Base-by-base conservation (phyloP, 139 green algal species). In the Chlamydomonas sp. region DNA sequence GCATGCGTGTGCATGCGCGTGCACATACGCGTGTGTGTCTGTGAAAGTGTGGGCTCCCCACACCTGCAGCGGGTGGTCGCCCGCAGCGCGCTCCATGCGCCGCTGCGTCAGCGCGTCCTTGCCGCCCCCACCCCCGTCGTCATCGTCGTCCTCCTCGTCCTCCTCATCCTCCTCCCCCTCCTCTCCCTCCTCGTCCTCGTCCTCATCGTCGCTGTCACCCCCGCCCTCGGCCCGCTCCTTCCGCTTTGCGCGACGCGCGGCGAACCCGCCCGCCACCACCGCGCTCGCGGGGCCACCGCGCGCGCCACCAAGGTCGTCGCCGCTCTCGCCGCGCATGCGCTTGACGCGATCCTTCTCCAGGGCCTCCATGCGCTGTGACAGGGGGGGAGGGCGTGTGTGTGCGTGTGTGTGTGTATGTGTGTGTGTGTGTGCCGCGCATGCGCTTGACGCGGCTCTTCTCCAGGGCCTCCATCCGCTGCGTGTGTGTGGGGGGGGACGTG, bases 1-100 rank as follows among this genome's bases (percentile, higher is more conserved):
- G n/a, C n/a, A n/a, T n/a, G n/a, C n/a, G n/a, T n/a, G n/a, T n/a
- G n/a, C n/a, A n/a, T n/a, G n/a, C n/a, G n/a, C n/a, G n/a, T n/a
- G n/a, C n/a, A n/a, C n/a, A n/a, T n/a, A n/a, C n/a, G n/a, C n/a
- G n/a, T n/a, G n/a, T n/a, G n/a, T n/a, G n/a, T n/a, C n/a, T n/a
- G n/a, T n/a, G n/a, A n/a, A n/a, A n/a, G n/a, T n/a, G n/a, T n/a
- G n/a, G n/a, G n/a, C n/a, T n/a, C n/a, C n/a, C n/a, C n/a, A n/a
- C n/a, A n/a, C n/a, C 35, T 94, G 88, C 75, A 96, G 75, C 22
- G 86, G 84, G 67, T 96, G 80, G 70, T 76, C 67, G 1, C 90
- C 90, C 8, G 82, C 84, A 33, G 89, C 88, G 2, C 75, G 70
- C 65, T 67, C 37, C 63, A 76, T 73, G 2, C 84, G 84, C 58